Conservation (phyloP, 2,329 filamentous ascomycete species). For the Microcera coccophila region DNA sequence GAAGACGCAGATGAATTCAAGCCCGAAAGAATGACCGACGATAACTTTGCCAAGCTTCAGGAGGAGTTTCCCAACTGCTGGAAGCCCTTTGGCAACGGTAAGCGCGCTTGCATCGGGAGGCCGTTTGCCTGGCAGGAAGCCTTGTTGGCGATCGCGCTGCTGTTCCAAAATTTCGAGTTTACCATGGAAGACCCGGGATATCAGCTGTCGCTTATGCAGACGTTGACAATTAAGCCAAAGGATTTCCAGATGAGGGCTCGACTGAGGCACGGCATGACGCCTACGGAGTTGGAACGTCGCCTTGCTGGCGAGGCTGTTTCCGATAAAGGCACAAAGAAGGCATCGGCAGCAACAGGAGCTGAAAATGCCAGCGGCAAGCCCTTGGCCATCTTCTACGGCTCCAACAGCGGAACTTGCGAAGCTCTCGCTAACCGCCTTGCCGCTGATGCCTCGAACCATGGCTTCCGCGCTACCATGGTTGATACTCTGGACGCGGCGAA, state of each 20-base stretch:
- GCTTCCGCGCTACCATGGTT: conserved; percentile 53
- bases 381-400: conserved; percentile 68
- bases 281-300: conserved; percentile 44
- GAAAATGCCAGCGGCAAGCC: conserved; percentile 32
- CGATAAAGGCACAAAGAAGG: conserved; percentile 3
- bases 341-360: conserved; percentile 2
- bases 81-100: conserved; percentile 74
- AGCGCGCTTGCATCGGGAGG: conserved; percentile 67
- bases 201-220: conserved; percentile 50
- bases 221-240: conserved; percentile 60
- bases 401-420: conserved; percentile 72
- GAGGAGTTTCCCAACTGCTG: conserved; percentile 59
- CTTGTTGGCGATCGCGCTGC: conserved; percentile 55
- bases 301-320: conserved; percentile 34
- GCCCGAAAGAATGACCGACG: conserved; percentile 70
- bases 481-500: conserved; percentile 59
- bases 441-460: conserved; percentile 53
- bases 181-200: conserved; percentile 59
- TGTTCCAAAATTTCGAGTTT: conserved; percentile 71
- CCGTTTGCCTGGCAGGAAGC: conserved; percentile 74
- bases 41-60: conserved; percentile 58
- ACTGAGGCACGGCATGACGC: conserved; percentile 46
- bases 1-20: conserved; percentile 62
- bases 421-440: conserved; percentile 62
- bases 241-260: conserved; percentile 59